phyloP scores from a whole-genome alignment of 257 asterid genomes.

The Primulina tabacum region DNA sequence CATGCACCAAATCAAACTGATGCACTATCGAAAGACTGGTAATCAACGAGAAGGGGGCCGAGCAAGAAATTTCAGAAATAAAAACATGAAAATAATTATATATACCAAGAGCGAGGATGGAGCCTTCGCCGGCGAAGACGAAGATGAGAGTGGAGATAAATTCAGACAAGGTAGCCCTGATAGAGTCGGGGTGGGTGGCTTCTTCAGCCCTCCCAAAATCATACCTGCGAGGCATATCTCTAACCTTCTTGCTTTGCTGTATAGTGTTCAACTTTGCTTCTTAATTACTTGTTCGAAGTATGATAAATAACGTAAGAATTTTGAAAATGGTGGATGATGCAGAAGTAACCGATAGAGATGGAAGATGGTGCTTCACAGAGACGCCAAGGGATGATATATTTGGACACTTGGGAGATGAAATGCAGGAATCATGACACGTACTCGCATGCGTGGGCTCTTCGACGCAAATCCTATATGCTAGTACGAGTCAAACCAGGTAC shows the following conservation, averaged over 20 bases:
- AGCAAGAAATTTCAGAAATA: too few species aligned
- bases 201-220: conserved; percentile 82
- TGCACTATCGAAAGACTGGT: too few species aligned
- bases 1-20: too few species aligned
- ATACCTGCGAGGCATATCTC: conserved; percentile 63
- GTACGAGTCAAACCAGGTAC: neutral
- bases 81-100: conserved; percentile 2
- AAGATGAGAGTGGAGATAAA: conserved; percentile 82
- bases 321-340: too few species aligned
- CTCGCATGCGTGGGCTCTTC: conserved; percentile 33
- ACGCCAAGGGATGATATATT: neutral
- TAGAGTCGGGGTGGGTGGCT: conserved; percentile 91
- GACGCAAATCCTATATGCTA: neutral
- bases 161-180: conserved; percentile 77
- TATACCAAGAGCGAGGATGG: conserved; percentile 74
- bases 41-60: too few species aligned
- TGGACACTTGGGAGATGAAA: conserved; percentile 76
- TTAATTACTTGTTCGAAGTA: too few species aligned
- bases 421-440: conserved; percentile 83
- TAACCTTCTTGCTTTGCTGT: too few species aligned
- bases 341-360: too few species aligned
- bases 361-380: too few species aligned
- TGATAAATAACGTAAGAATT: too few species aligned
- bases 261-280: too few species aligned
- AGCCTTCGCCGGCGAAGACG: conserved; percentile 90